These are phyloP conservation scores for Fusarium sp. DNA, from an alignment of 2,329 filamentous ascomycete genomes.

Conservation along the genomic window DNA sequence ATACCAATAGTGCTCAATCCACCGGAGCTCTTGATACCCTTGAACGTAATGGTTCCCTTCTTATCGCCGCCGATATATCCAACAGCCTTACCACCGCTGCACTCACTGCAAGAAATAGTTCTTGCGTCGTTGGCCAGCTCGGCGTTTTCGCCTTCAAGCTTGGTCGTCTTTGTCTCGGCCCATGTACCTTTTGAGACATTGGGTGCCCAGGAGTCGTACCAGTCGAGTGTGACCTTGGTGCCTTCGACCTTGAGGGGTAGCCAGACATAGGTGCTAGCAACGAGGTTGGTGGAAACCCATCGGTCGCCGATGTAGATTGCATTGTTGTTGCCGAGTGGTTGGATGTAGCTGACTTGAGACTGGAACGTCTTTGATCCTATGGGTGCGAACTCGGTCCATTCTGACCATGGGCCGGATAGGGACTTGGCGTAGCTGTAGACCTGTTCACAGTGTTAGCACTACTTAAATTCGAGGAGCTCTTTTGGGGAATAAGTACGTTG, in stretches of 20 bases:
- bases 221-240: slow-evolving; percentile 61
- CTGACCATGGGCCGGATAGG: slow-evolving; percentile 69
- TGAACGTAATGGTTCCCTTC: slow-evolving; percentile 60
- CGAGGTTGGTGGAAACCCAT: slow-evolving; percentile 70
- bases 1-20: slow-evolving; percentile 64
- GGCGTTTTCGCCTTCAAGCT: slow-evolving; percentile 64
- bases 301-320: slow-evolving; percentile 75
- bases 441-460: slow-evolving; percentile 22
- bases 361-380: slow-evolving; percentile 66
- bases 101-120: slow-evolving; percentile 60
- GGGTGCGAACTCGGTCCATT: slow-evolving; percentile 69
- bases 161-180: slow-evolving; percentile 57
- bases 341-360: slow-evolving; percentile 70
- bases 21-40: slow-evolving; percentile 56
- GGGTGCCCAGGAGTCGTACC: slow-evolving; percentile 66
- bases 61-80: slow-evolving; percentile 66
- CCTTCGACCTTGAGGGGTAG: slow-evolving; percentile 67
- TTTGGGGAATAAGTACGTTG: slow-evolving; percentile 55
- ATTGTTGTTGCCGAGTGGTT: slow-evolving; percentile 54
- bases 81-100: slow-evolving; percentile 60
- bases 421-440: slow-evolving; percentile 68
- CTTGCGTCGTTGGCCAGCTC: slow-evolving; percentile 59
- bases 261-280: slow-evolving; percentile 72
- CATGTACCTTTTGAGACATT: slow-evolving; percentile 58
- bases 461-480: too few relatives aligned